Conservation (phyloP, 129 eudicot species). For the Arctium lappa region DNA sequence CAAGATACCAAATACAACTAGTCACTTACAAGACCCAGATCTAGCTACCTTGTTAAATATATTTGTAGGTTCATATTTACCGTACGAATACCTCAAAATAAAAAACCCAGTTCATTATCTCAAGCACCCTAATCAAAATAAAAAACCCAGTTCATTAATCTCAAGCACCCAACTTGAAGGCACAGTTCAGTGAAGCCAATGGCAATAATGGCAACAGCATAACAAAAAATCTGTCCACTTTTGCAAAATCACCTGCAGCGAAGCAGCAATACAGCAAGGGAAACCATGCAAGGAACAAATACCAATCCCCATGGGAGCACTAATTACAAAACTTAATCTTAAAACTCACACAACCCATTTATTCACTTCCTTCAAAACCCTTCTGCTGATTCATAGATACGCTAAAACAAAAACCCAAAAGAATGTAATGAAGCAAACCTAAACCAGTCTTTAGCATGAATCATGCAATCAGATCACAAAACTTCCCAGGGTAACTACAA, state of each 20-base stretch:
- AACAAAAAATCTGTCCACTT: conserved; percentile 1
- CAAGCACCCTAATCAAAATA: conserved; percentile 19
- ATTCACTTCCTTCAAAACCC: conserved; percentile 21
- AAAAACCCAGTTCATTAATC: neutral
- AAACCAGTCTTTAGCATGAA: conserved; percentile 26
- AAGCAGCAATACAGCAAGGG: conserved; percentile 26
- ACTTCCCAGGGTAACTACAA: conserved; percentile 4
- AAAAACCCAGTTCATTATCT: conserved; percentile 19
- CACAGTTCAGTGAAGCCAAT: neutral
- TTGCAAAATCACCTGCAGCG: conserved; percentile 22
- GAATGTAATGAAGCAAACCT: conserved; percentile 22
- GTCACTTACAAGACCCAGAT: conserved; percentile 9
- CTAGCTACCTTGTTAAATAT: conserved; percentile 13
- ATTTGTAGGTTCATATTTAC: conserved; percentile 18
- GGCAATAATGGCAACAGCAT: conserved; percentile 15
- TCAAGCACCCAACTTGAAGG: conserved; percentile 9
- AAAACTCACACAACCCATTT: conserved; percentile 13
- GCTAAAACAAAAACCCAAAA: conserved; percentile 21
- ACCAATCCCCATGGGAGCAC: conserved; percentile 11
- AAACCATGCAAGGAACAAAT: conserved; percentile 19
- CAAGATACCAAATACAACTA: conserved; percentile 12
- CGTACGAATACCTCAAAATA: conserved; percentile 12
- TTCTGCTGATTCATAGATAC: conserved; percentile 3
- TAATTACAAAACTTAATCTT: neutral
- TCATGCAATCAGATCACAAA: conserved; percentile 1